Evolutionary conservation across 805 yeast genomes (phyloP).

Genomic region (Yarrowia sp.): DNA sequence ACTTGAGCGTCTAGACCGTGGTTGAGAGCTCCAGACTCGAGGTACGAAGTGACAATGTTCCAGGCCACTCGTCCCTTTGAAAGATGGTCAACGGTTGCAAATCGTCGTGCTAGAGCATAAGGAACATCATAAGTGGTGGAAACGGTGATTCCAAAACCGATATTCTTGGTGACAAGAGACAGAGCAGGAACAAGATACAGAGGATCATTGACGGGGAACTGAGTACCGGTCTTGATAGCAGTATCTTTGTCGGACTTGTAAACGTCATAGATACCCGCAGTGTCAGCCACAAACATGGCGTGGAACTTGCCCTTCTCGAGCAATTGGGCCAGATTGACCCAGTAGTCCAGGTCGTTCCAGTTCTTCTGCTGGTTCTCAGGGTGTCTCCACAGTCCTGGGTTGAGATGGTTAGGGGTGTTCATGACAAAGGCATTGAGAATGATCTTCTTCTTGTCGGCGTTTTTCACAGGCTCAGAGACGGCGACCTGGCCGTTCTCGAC

Average conservation of each 20-base stretch:
- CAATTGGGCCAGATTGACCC: conserved; percentile 53
- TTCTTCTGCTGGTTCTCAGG: conserved; percentile 51
- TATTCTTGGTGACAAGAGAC: conserved; percentile 54
- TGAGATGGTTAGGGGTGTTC: conserved; percentile 46
- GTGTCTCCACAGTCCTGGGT: conserved; percentile 53
- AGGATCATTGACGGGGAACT: conserved; percentile 54
- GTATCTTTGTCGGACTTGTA: conserved; percentile 51
- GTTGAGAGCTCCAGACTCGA: conserved; percentile 55
- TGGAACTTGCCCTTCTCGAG: conserved; percentile 53
- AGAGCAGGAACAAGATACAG: conserved; percentile 53
- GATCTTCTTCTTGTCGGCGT: conserved; percentile 44
- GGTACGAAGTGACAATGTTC: conserved; percentile 57
- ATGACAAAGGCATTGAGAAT: conserved; percentile 54
- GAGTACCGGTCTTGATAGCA: conserved; percentile 50
- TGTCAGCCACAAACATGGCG: conserved; percentile 54
- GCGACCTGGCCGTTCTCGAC: conserved; percentile 26
- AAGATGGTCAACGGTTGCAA: conserved; percentile 56
- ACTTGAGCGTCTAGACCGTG: conserved; percentile 52
- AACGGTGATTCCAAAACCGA: conserved; percentile 55
- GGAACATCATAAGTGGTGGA: conserved; percentile 56
- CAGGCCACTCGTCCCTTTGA: conserved; percentile 58
- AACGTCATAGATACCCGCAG: conserved; percentile 53
- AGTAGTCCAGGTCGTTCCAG: conserved; percentile 50
- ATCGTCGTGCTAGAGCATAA: conserved; percentile 54
- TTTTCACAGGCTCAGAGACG: neutral